Percentiles rank a stretch among this genome's conserved stretches.
Evolutionary conservation across 371 early-diverging fungal species (phyloP).

Genomic region (Blastocladiella emersonii): DNA sequence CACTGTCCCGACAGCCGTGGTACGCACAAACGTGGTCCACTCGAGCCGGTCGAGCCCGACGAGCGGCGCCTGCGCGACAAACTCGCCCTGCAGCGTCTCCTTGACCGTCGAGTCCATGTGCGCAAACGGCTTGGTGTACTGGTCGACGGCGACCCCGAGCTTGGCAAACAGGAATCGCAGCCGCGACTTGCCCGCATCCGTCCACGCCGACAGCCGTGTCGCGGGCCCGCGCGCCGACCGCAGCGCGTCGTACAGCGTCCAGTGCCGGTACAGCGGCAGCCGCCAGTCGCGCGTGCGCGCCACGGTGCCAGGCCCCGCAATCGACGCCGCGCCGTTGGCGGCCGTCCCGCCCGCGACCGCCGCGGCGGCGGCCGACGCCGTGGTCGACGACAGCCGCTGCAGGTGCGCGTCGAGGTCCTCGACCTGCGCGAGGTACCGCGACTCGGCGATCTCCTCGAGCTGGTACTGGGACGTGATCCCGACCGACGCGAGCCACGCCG

Average conservation of each 20-base stretch:
- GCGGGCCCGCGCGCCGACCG: neutral
- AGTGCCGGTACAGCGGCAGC: neutral
- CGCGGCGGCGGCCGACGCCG: neutral
- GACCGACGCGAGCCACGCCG: neutral
- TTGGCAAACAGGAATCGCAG: neutral
- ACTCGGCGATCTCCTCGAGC: neutral
- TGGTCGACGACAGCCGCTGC: neutral
- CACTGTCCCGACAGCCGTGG: neutral
- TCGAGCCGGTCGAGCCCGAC: neutral
- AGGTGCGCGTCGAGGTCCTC: neutral
- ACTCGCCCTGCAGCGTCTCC: neutral
- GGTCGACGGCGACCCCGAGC: neutral
- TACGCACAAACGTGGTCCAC: neutral
- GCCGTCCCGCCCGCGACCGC: neutral
- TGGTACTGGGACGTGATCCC: neutral
- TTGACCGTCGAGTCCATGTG: neutral
- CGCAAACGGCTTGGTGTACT: neutral
- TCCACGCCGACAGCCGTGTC: neutral
- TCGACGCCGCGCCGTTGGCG: too few species aligned
- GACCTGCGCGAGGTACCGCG: neutral
- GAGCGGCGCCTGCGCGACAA: neutral
- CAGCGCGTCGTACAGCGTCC: neutral
- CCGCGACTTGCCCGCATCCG: neutral
- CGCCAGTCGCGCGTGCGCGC: neutral
- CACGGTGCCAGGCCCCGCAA: neutral